Evolutionary conservation across 495 filamentous ascomycete genomes (phyloP).

Genomic region (Tuber borchii): DNA sequence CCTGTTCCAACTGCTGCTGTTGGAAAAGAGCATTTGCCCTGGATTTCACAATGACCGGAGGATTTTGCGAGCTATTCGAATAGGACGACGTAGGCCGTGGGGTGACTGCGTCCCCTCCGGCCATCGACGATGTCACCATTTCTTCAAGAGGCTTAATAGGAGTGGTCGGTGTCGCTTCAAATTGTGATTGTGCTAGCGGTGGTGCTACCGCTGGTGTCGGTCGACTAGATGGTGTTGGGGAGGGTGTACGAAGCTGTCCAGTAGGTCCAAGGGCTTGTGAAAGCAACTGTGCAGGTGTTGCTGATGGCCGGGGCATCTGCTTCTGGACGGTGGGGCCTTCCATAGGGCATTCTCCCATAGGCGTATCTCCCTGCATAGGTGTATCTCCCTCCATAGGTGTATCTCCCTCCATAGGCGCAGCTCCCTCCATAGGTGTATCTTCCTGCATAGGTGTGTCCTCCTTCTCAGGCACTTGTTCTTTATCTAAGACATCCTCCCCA

Average conservation of each 20-base stretch:
- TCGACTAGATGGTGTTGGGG: slow-evolving; percentile 1
- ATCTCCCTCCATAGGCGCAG: background rate
- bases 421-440: background rate
- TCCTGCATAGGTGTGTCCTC: background rate
- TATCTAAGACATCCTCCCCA: background rate
- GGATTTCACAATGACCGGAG: slow-evolving; percentile 72
- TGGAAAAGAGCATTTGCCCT: slow-evolving; percentile 57
- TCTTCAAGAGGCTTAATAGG: slow-evolving; percentile 2
- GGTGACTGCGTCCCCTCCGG: slow-evolving; percentile 8
- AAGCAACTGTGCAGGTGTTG: background rate
- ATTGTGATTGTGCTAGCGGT: slow-evolving; percentile 10
- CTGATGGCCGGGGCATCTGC: background rate
- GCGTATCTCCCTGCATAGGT: background rate
- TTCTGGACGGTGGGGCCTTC: background rate
- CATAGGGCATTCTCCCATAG: background rate
- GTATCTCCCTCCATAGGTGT: background rate
- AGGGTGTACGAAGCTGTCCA: background rate
- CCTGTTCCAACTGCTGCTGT: slow-evolving; percentile 53
- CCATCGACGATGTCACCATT: background rate
- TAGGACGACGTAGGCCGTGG: slow-evolving; percentile 28
- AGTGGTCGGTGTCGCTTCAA: slow-evolving; percentile 1
- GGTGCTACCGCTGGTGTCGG: slow-evolving; percentile 6
- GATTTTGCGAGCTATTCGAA: slow-evolving; percentile 30
- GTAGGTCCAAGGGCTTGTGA: background rate
- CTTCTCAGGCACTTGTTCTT: background rate